These are phyloP conservation scores for Flaveria floridana DNA, from an alignment of 140 eudicot genomes.

Conservation along the genomic window DNA sequence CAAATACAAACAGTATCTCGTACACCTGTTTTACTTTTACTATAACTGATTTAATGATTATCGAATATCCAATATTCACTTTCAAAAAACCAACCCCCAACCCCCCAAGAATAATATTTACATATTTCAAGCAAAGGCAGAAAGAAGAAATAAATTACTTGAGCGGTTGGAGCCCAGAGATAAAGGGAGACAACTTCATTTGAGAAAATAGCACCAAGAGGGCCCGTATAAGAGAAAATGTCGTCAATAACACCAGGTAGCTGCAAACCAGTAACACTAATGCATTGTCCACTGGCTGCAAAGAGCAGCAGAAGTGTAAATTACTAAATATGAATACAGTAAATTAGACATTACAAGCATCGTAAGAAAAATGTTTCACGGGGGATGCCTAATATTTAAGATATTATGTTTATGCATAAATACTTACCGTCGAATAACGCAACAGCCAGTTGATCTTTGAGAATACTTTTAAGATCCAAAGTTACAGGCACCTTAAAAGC, in stretches of 20 bases:
- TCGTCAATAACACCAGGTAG: slow-evolving; percentile 89
- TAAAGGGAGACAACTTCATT: slow-evolving; percentile 56
- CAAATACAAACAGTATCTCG: neutral
- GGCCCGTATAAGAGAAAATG: slow-evolving; percentile 74
- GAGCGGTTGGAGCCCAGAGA: slow-evolving; percentile 99
- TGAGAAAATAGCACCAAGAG: slow-evolving; percentile 78
- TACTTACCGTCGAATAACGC: slow-evolving; percentile 67
- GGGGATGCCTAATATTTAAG: neutral
- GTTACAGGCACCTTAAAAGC: slow-evolving; percentile 50
- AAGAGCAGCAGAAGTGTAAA: slow-evolving; percentile 17
- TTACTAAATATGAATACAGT: neutral
- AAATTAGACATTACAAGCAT: neutral
- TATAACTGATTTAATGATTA: neutral
- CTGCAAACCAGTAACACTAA: slow-evolving; percentile 75
- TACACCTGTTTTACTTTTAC: neutral
- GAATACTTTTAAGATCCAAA: slow-evolving; percentile 46
- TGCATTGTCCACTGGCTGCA: slow-evolving; percentile 66
- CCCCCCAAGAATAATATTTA: neutral
- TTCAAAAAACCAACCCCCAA: neutral
- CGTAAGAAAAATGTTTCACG: neutral
- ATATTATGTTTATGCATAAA: neutral
- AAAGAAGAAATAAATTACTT: slow-evolving; percentile 44
- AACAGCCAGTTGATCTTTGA: slow-evolving; percentile 76
- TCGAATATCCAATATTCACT: neutral
- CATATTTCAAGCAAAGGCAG: neutral